A percentile compares a stretch with the other conserved stretches of the same genome.
Evolutionary conservation across 1,284 basidiomycete genomes (phyloP).

Genomic region (Agroathelia rolfsii): DNA sequence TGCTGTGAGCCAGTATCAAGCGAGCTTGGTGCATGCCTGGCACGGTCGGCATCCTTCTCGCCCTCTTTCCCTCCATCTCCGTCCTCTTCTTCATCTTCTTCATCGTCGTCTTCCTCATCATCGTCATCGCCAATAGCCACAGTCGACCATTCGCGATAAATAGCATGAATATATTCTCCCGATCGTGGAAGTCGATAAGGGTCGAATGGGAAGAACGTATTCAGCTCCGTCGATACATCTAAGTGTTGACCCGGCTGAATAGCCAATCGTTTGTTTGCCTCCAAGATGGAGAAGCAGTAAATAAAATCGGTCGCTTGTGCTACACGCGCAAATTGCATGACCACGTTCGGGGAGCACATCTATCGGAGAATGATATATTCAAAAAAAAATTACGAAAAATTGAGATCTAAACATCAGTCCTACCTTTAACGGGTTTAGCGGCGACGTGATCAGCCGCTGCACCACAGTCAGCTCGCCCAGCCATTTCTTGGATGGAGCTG

Average conservation of each 20-base stretch:
- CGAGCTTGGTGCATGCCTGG: too few species aligned
- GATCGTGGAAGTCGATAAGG: constrained; percentile 85
- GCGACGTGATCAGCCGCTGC: constrained; percentile 73
- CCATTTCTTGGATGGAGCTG: constrained; percentile 55
- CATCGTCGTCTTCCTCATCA: constrained; percentile 52
- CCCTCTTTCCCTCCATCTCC: constrained; percentile 13
- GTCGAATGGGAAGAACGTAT: constrained; percentile 98
- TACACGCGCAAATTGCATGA: constrained; percentile 89
- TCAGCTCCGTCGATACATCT: too few species aligned
- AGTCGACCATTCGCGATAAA: constrained; percentile 69
- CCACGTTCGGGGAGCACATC: constrained; percentile 87
- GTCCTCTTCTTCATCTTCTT: constrained; percentile 31
- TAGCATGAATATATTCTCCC: constrained; percentile 52
- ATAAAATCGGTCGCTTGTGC: constrained; percentile 88
- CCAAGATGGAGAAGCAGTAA: constrained; percentile 92
- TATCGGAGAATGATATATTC: constrained; percentile 19
- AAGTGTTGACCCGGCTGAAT: too few species aligned
- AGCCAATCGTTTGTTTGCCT: constrained; percentile 68
- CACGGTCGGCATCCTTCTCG: constrained; percentile 13
- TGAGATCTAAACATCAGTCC: constrained; percentile 14
- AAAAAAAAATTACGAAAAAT: constrained; percentile 1
- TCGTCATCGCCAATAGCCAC: constrained; percentile 69
- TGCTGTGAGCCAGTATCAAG: constrained; percentile 9
- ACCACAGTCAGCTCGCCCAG: constrained; percentile 74
- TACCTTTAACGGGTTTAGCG: constrained; percentile 87